These are phyloP conservation scores for Suillus cothurnatus DNA, from an alignment of 768 basidiomycete genomes.

Conservation along the genomic window DNA sequence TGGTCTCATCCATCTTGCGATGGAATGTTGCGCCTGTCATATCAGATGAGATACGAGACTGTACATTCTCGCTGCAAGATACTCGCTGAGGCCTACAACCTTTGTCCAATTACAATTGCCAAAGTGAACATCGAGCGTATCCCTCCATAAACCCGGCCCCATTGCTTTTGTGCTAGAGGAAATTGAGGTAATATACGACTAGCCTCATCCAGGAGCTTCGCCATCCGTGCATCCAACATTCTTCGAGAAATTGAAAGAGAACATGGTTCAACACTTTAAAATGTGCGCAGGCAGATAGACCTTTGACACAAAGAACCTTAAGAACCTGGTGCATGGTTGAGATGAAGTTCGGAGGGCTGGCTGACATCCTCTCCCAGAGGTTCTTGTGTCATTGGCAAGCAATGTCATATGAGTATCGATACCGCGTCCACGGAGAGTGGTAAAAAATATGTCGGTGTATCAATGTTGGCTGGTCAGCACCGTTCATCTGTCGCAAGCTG, in stretches of 20 bases:
- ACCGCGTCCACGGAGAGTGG: not conserved
- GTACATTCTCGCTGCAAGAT: not conserved
- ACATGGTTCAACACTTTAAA: constrained; percentile 25
- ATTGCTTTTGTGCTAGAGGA: constrained; percentile 37
- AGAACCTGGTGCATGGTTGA: not conserved
- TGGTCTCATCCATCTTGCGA: constrained; percentile 3
- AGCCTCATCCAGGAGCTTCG: constrained; percentile 37
- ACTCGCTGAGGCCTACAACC: constrained; percentile 21
- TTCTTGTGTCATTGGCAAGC: constrained; percentile 23
- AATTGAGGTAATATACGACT: constrained; percentile 35
- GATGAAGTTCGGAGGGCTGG: not conserved
- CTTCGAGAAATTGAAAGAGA: constrained; percentile 29
- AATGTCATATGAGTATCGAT: constrained; percentile 22
- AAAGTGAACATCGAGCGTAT: constrained; percentile 38
- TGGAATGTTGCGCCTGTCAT: constrained; percentile 4
- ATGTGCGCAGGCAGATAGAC: constrained; percentile 39
- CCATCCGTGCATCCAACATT: constrained; percentile 36
- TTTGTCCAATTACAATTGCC: constrained; percentile 39
- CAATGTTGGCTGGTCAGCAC: not conserved
- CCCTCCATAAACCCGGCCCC: constrained; percentile 32
- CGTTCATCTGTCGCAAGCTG: not conserved
- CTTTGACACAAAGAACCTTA: constrained; percentile 29
- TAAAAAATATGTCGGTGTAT: constrained; percentile 34
- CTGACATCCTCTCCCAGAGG: constrained; percentile 6
- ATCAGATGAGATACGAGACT: too few species aligned